Evolutionary conservation across 495 filamentous ascomycete genomes (phyloP), one percentile per base, ranked within the genome.

Genomic region (Astrothelium subdiscretum): DNA sequence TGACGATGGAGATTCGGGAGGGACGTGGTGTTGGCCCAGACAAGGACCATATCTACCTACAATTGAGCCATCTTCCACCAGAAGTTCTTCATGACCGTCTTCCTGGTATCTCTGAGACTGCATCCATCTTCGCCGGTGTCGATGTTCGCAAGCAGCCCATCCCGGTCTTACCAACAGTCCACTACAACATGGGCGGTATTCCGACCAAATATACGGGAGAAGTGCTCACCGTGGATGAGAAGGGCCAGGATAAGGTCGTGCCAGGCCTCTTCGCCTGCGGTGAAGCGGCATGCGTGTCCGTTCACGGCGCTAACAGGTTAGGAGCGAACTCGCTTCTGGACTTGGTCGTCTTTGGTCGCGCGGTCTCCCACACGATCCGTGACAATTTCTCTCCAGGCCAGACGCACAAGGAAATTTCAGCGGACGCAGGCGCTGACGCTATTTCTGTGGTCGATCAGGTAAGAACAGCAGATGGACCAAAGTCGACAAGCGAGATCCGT

Each of bases 151-250:
- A 92, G 79, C 89, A 96, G 76, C 94, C 92, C 64, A 98, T 98
- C 70, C 94, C 94, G 58, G 94, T 98, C 66, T 81, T 98, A 63
- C 94, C 94, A 57, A 98, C 94, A 35, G 94, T 96, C 69, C 94
- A 98, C 81, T 98, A 98, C 83, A 96, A 96, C 83, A 98, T 98
- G 94, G 94, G 94, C 75, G 94, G 94, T 79, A 96, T 98, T 72
- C 92, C 94, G 42, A 98, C 94, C 64, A 90, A 90, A 69, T 97
- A 95, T 81, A 96, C 91, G 63, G 94, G 94, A 73, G 91, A 97
- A 77, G 94, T 97, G 69, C 74, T 98, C 59, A 91, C 88, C 54
- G 80, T 94, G 38, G 91, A 94, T 70, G 83, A 85, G 72, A 70
- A 74, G 42, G 92, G 92, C 67, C 84, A 92, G 57, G 92, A 97